Evolutionary conservation across 2,329 filamentous ascomycete species (phyloP).

Genomic region (Diaporthe destruens): DNA sequence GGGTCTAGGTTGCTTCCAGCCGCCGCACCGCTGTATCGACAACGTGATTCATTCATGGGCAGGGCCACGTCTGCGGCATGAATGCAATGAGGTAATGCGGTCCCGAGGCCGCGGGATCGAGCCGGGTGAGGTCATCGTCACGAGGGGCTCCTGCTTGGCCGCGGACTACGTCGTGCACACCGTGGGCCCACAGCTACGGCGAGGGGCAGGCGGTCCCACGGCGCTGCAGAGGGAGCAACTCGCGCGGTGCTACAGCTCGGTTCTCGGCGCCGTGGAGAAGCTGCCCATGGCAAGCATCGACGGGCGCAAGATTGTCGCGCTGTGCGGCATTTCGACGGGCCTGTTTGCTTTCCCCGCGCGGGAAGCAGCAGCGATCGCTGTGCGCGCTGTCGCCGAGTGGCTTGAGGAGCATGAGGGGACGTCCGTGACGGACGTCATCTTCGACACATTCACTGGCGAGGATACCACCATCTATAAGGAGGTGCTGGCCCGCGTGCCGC

Average conservation of each 20-base stretch:
- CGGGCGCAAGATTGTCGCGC: constrained; percentile 48
- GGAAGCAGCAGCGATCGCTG: constrained; percentile 48
- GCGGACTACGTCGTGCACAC: constrained; percentile 50
- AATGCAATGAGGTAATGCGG: constrained; percentile 48
- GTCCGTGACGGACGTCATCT: constrained; percentile 49
- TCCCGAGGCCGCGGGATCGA: constrained; percentile 45
- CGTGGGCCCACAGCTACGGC: constrained; percentile 50
- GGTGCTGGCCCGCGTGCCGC: constrained; percentile 24
- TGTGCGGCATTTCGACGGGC: constrained; percentile 53
- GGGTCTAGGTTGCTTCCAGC: constrained; percentile 53
- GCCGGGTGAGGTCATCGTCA: constrained; percentile 48
- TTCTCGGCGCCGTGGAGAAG: constrained; percentile 48
- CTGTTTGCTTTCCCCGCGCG: constrained; percentile 51
- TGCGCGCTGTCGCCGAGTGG: constrained; percentile 48
- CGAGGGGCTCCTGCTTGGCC: constrained; percentile 48
- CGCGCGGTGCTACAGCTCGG: constrained; percentile 48
- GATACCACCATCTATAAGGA: constrained; percentile 44
- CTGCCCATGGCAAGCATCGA: constrained; percentile 43
- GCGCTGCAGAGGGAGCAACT: constrained; percentile 44
- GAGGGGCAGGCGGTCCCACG: constrained; percentile 43
- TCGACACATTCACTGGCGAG: constrained; percentile 50
- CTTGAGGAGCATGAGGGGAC: constrained; percentile 46
- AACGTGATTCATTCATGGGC: constrained; percentile 52
- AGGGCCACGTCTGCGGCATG: constrained; percentile 49
- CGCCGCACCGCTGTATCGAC: constrained; percentile 52